Evolutionary conservation across 352 stramenopile genomes (phyloP), one percentile per base, ranked within the genome.

Genomic region (Phytopythium boreale): DNA sequence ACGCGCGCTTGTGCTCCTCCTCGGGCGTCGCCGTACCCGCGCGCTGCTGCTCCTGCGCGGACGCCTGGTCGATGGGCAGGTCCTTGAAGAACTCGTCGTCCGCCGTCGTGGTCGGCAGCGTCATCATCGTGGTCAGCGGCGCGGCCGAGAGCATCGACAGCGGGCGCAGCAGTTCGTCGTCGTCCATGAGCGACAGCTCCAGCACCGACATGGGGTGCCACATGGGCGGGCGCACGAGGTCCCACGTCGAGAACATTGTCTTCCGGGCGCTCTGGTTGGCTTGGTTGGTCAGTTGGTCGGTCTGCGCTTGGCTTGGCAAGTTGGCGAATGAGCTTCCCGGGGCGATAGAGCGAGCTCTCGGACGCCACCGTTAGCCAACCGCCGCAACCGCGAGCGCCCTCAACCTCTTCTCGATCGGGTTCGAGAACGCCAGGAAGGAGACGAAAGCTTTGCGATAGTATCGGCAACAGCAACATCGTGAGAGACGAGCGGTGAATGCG

Each of bases 71-170:
- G 36, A 80, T 69, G 2, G 84, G 81, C 31, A 95, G 65, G 61
- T 93, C 87, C 63, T 77, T 79, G 70, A 95, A 95, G 67, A 95
- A 95, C 22, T 93, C 87, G 34, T 93, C 87, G 49, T 89, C 75
- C 36, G 65, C 57, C n/a, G 58, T 72, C 37, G 59, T 64, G 17
- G 67, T 65, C 20, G 80, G 66, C 60, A 87, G 63, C 62, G 80
- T 62, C 39, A 59, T 64, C 62, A 76, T 66, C 29, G 46, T 71
- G 49, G 75, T 36, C 22, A 68, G 71, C 59, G 56, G 24, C 22
- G 37, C 70, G 7, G 59, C 52, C 36, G 68, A 67, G 27, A 55
- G 41, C 59, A 80, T 65, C 39, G 68, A 69, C 66, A 90, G 68
- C 46, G 82, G 70, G 53, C 72, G 70, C 27, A 77, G 69, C 59